Evolutionary conservation across 1,284 basidiomycete species (phyloP).

Genomic region (Sporisorium sorghi): DNA sequence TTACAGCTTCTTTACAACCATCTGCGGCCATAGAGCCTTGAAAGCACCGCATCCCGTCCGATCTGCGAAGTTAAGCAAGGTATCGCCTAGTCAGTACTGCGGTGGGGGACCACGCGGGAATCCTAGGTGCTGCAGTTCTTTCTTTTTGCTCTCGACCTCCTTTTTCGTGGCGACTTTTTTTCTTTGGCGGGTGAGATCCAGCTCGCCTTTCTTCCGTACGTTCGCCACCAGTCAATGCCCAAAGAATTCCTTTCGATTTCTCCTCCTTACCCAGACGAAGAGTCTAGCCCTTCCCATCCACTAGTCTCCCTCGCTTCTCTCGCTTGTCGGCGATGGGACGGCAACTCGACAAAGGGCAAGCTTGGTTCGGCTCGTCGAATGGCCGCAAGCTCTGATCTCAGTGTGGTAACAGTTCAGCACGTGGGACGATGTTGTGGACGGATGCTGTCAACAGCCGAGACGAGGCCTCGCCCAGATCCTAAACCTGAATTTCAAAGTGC

Average conservation of each 20-base stretch:
- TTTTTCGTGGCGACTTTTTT: neutral
- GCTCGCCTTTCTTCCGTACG: too few species aligned
- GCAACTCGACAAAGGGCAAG: neutral
- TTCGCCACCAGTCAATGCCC: too few species aligned
- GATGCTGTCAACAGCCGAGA: neutral
- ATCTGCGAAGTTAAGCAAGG: slow-evolving; percentile 83
- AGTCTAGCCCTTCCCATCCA: neutral
- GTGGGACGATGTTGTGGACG: too few species aligned
- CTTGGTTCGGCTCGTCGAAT: too few species aligned
- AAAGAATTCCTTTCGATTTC: too few species aligned
- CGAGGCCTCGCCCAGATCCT: slow-evolving; percentile 1
- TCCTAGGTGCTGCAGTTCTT: slow-evolving; percentile 82
- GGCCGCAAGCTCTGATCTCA: too few species aligned
- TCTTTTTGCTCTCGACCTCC: neutral
- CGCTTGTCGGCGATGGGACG: neutral
- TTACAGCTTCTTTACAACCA: slow-evolving; percentile 44
- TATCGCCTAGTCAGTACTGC: slow-evolving; percentile 84
- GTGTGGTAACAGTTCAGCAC: too few species aligned
- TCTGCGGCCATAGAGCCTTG: slow-evolving; percentile 82
- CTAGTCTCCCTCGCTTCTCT: neutral
- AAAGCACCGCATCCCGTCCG: slow-evolving; percentile 84
- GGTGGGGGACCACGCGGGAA: slow-evolving; percentile 85
- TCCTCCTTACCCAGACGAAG: too few species aligned
- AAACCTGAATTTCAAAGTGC: too few species aligned
- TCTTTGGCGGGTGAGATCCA: too few species aligned